Base-by-base conservation (phyloP, 805 yeast species). In the Candida methanosorbosa region DNA sequence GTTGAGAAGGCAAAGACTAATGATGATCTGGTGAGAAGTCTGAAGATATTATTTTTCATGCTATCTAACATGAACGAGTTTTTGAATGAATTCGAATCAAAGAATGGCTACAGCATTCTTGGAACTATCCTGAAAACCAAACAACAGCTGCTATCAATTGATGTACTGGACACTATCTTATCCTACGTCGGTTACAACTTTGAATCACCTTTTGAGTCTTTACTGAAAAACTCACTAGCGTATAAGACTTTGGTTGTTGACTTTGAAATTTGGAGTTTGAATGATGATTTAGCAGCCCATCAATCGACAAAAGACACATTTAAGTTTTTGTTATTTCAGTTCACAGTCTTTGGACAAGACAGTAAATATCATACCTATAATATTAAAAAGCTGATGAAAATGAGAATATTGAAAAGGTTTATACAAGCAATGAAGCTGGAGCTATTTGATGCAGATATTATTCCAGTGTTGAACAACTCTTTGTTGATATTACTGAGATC, bases 241-340 rank as follows among this genome's bases (percentile, higher is more conserved):
- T 86, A 80, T 48, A 65, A 72, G 24, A 55, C 64, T 2, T 50
- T 85, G 29, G 63, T 82, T 26, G 63, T 77, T 15, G 87, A 84
- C 40, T 66, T 81, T 40, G 81, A 75, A 36, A 59, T 74, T 16
- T 79, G 84, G 74, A 63, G 63, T 36, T 57, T 56, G 9, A 18
- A 18, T 13, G 18, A 18, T 2, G 19, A 34, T 12, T 21, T 11
- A 9, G 23, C 11, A 21, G 13, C 22, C 5, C 8, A 18, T n/a
- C 8, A 11, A 1, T 55, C 37, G 2, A 17, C 34, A 9, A 44
- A 57, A 3, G 76, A 72, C 27, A 63, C 77, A 0, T 59, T 77
- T 34, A 60, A 72, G 32, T 70, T 67, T 35, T 53, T 81, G 5
- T 52, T 80, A 4, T 69, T 68, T 39, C 90, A 81, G 42, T 61